Evolutionary conservation across 345 rosid species (phyloP), one percentile per base, ranked within the genome.

Genomic region (Angophora floribunda): DNA sequence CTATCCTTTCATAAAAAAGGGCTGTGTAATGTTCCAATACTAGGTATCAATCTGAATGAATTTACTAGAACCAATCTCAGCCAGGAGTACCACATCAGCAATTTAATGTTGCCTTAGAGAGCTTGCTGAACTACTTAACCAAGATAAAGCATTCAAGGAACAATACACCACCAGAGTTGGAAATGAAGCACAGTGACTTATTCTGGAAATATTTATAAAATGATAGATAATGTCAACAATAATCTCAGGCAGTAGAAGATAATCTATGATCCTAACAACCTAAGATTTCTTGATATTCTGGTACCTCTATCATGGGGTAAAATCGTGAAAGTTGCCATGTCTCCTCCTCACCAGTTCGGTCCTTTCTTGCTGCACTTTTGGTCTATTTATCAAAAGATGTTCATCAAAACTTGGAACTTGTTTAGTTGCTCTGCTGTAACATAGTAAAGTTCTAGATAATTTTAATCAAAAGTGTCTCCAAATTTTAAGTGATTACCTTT

Each of bases 301-400:
- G 32, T 93, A 96, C 99, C 99, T 97, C 99, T 87, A 96, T 16
- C 92, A 97, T 86, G 61, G 99, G 99, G 92, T 94, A 97, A 92
- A 97, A 97, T 86, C 98, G 95, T 88, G 94, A 97, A 12, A 96
- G 93, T 89, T 93, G 95, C 99, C 99, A 97, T 49, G 96, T 93
- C 94, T 96, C 96, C 93, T 97, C 99, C 87, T 97, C 99, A 28
- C 94, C 97, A 52, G 94, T 91, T 89, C 99, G 92, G 89, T 97
- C 99, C 89, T 95, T 95, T 88, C 99, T 95, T 78, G 93, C 92
- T 67, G 99, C 99, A 57, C 93, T 94, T 92, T 95, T 97, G 53
- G 94, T 94, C 99, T 97, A 91, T 82, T 85, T 59, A 85, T 22
- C 59, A 85, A 51, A 85, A 55, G 44, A 55, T 85, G 61, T 44